phyloP scores from a whole-genome alignment of 2,329 filamentous ascomycete species.

The Clarireedia monteithiana region DNA sequence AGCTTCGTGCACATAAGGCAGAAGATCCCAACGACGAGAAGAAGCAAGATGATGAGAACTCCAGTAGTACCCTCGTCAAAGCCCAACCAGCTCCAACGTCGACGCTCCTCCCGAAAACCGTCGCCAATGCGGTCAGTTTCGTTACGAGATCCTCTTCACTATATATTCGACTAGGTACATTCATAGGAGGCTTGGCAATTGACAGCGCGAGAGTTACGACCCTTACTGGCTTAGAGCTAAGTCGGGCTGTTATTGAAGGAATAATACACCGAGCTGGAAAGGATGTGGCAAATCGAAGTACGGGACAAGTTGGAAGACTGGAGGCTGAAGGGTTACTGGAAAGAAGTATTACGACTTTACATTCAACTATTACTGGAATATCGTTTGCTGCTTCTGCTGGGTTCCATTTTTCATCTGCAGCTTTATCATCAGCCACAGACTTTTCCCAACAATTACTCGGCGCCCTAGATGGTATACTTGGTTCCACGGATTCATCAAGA shows the following conservation, averaged over 20 bases:
- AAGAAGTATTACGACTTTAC: slow-evolving; percentile 46
- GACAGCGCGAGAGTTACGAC: slow-evolving; percentile 32
- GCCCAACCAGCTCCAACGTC: slow-evolving; percentile 11
- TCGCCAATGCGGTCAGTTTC: slow-evolving; percentile 53
- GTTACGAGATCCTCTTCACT: slow-evolving; percentile 53
- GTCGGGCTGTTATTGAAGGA: slow-evolving; percentile 31
- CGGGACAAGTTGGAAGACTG: slow-evolving; percentile 36
- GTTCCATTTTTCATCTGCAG: slow-evolving; percentile 50
- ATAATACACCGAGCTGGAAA: slow-evolving; percentile 31
- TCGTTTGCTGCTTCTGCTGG: slow-evolving; percentile 55
- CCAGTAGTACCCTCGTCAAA: neutral
- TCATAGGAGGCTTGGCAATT: slow-evolving; percentile 31
- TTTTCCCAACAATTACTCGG: slow-evolving; percentile 50
- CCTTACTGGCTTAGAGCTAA: slow-evolving; percentile 32
- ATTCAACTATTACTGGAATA: slow-evolving; percentile 48
- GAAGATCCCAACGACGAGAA: neutral
- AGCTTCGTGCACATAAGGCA: neutral
- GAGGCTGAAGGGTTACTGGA: slow-evolving; percentile 52
- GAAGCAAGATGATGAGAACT: neutral
- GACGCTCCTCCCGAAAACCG: slow-evolving; percentile 48
- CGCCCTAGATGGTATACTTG: slow-evolving; percentile 56
- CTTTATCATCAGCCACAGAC: slow-evolving; percentile 46
- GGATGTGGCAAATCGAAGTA: slow-evolving; percentile 28
- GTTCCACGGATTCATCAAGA: slow-evolving; percentile 60
- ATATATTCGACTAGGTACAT: slow-evolving; percentile 31